Percentiles rank a stretch among this genome's conserved stretches.
phyloP scores from a whole-genome alignment of 352 stramenopile genomes.

The Phytophthora cactorum region DNA sequence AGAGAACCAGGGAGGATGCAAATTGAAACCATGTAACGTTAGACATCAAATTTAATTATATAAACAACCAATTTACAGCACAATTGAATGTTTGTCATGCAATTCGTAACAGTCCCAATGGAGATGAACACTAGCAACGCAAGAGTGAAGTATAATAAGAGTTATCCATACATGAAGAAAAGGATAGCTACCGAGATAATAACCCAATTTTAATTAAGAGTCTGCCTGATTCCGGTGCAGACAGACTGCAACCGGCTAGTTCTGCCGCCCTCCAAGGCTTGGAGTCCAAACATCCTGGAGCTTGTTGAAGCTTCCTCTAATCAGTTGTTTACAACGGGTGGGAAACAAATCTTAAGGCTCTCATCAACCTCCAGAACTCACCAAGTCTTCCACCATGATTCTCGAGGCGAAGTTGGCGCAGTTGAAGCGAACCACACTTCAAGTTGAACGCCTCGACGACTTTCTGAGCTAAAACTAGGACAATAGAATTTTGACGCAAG shows the following conservation, averaged over 20 bases:
- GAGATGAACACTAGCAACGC: too few species aligned
- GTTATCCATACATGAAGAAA: too few species aligned
- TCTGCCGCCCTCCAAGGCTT: not conserved
- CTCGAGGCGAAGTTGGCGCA: slow-evolving; percentile 11
- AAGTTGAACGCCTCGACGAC: slow-evolving; percentile 1
- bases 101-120: too few species aligned
- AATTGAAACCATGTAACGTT: too few species aligned
- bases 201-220: too few species aligned
- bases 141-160: too few species aligned
- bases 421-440: slow-evolving; percentile 16
- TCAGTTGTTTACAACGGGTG: slow-evolving; percentile 11
- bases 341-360: slow-evolving; percentile 18
- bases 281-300: not conserved
- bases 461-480: not conserved
- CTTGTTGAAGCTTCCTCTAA: slow-evolving; percentile 1
- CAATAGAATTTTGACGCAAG: not conserved
- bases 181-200: too few species aligned
- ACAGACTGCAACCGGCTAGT: not conserved
- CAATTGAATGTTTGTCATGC: too few species aligned
- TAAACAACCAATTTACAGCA: too few species aligned
- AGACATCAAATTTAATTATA: too few species aligned
- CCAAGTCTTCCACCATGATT: slow-evolving; percentile 1
- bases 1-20: too few species aligned
- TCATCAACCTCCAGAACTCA: not conserved
- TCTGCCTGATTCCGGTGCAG: not conserved